Evolutionary conservation across 164 flowering plant genomes (phyloP).

Genomic region (Vitis rupestris): DNA sequence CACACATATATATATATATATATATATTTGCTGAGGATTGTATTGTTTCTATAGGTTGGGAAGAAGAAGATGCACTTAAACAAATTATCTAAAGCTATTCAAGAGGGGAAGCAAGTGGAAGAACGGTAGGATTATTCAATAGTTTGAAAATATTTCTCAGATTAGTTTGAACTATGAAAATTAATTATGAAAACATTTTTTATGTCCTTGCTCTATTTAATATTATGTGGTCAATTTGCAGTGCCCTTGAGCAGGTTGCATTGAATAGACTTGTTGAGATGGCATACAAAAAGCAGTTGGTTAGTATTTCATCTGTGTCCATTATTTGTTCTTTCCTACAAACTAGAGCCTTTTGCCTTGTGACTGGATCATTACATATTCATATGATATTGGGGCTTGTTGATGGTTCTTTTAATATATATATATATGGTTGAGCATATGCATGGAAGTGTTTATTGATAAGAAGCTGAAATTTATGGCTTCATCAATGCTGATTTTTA

Average conservation of each 20-base stretch:
- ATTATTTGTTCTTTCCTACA: background rate
- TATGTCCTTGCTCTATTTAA: too few species aligned
- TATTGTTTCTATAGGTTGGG: slow-evolving; percentile 37
- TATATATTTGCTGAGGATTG: background rate
- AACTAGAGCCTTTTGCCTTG: background rate
- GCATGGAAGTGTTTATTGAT: background rate
- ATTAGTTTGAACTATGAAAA: background rate
- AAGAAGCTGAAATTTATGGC: too few species aligned
- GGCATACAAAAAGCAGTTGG: slow-evolving; percentile 77
- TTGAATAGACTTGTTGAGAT: slow-evolving; percentile 72
- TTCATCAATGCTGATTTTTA: too few species aligned
- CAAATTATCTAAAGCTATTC: slow-evolving; percentile 43
- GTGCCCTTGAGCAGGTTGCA: slow-evolving; percentile 73
- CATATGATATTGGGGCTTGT: background rate
- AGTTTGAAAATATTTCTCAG: background rate
- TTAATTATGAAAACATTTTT: background rate
- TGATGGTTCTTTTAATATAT: background rate
- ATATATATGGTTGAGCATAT: background rate
- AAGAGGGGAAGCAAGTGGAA: slow-evolving; percentile 35
- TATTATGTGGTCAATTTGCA: slow-evolving; percentile 30
- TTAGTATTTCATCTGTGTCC: slow-evolving; percentile 17
- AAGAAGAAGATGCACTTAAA: slow-evolving; percentile 47
- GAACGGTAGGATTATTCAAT: slow-evolving; percentile 35
- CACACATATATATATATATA: background rate
- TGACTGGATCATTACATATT: background rate